phyloP scores from a whole-genome alignment of 495 filamentous ascomycete species.

The Sporormia fimetaria region DNA sequence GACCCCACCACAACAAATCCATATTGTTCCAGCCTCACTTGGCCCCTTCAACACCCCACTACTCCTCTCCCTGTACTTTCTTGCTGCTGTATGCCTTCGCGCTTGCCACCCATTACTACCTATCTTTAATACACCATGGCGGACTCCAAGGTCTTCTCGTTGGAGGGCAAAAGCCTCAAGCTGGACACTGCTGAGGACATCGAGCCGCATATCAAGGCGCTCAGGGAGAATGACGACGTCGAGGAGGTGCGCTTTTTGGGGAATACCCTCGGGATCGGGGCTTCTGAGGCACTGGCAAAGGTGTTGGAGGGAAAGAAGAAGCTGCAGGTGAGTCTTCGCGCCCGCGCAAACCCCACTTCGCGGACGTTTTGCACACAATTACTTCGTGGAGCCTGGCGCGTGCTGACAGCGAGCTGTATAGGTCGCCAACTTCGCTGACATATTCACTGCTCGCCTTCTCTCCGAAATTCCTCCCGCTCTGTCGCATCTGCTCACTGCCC shows the following conservation, averaged over 20 bases:
- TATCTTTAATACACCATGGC: constrained; percentile 37
- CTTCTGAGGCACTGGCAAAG: constrained; percentile 69
- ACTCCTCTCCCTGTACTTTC: neutral
- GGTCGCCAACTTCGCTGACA: constrained; percentile 84
- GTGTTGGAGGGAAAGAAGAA: constrained; percentile 69
- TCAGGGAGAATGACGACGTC: constrained; percentile 59
- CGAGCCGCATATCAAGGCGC: constrained; percentile 65
- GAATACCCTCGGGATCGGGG: constrained; percentile 84
- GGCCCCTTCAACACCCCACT: too few relatives aligned
- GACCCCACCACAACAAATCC: too few relatives aligned
- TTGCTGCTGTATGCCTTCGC: constrained; percentile 3
- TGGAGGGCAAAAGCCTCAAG: constrained; percentile 83
- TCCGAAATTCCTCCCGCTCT: constrained; percentile 89
- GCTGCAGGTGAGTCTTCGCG: constrained; percentile 52
- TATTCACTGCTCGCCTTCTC: constrained; percentile 90
- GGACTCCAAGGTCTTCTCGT: constrained; percentile 66
- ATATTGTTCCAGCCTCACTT: too few relatives aligned
- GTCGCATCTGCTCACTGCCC: constrained; percentile 68
- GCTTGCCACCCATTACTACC: constrained; percentile 13
- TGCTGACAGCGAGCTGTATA: constrained; percentile 24
- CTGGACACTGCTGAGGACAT: constrained; percentile 79
- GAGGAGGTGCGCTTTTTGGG: constrained; percentile 76
- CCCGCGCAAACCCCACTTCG: constrained; percentile 1
- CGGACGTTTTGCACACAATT: neutral
- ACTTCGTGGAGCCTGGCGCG: neutral